Evolutionary conservation across 345 rosid genomes (phyloP).

Genomic region (Aquilaria yunnanensis): DNA sequence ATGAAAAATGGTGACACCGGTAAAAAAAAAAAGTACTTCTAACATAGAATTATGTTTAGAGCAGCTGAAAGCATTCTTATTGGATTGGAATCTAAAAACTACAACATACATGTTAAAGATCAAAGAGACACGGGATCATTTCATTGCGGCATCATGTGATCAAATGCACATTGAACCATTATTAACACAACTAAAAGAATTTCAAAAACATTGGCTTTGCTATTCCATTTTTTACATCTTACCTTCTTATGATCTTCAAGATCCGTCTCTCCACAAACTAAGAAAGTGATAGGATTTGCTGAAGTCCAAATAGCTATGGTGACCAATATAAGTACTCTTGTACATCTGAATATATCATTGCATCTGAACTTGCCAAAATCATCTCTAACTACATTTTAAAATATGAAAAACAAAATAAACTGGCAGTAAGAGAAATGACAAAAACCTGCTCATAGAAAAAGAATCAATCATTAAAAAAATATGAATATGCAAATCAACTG

Average conservation of each 20-base stretch:
- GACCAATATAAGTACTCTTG: too few species aligned
- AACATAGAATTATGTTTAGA: not conserved
- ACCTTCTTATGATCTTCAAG: conserved; percentile 82
- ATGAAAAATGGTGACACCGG: not conserved
- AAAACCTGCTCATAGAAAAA: too few species aligned
- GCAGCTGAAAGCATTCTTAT: not conserved
- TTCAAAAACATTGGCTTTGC: conserved; percentile 5
- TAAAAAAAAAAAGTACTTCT: too few species aligned
- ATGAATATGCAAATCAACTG: too few species aligned
- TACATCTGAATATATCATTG: too few species aligned
- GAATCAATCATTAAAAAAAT: too few species aligned
- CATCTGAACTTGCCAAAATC: too few species aligned
- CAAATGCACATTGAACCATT: conserved; percentile 1
- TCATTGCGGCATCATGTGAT: not conserved
- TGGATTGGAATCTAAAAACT: not conserved
- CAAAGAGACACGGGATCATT: not conserved
- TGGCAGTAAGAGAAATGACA: too few species aligned
- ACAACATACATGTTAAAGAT: not conserved
- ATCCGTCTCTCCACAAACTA: conserved; percentile 80
- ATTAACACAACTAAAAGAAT: not conserved
- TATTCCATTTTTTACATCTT: not conserved
- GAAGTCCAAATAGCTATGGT: conserved; percentile 36
- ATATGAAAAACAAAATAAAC: too few species aligned
- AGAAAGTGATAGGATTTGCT: conserved; percentile 72
- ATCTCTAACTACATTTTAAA: too few species aligned